Conservation (phyloP, 352 stramenopile species). For the Ophiocytium majus region DNA sequence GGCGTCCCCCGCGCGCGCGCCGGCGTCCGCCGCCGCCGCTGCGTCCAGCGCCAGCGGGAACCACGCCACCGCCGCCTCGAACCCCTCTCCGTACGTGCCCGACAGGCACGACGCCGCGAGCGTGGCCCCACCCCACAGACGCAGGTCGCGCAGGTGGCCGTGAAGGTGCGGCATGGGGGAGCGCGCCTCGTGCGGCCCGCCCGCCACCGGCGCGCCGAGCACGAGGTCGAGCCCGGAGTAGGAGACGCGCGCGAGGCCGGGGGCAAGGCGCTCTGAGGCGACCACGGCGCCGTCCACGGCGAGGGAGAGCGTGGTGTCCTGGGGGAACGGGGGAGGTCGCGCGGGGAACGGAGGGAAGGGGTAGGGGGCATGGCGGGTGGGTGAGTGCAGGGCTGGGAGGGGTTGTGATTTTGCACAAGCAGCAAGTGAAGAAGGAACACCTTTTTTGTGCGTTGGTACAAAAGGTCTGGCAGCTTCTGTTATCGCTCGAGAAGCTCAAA, state of each 20-base stretch:
- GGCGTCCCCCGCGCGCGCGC: no score
- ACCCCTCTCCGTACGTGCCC: not conserved
- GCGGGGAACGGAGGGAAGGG: not conserved
- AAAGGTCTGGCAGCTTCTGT: no score
- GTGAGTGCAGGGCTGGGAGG: no score
- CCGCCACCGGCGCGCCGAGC: no score
- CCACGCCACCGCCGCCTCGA: not conserved
- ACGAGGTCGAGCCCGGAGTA: not conserved
- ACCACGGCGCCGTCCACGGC: not conserved
- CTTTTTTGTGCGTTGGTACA: no score
- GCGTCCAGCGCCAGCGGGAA: not conserved
- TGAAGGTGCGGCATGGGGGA: not conserved
- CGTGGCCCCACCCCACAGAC: not conserved
- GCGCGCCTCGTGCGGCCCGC: not conserved
- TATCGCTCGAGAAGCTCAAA: no score
- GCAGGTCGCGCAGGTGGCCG: constrained; percentile 8
- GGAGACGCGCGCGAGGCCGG: not conserved
- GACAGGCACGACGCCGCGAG: not conserved
- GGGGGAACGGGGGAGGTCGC: no score
- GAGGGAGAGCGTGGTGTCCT: not conserved
- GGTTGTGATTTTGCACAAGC: no score
- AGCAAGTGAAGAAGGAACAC: no score
- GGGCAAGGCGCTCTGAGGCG: not conserved
- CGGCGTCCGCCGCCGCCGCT: not conserved
- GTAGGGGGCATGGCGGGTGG: not conserved